A percentile compares a stretch with the other conserved stretches of the same genome.
Conservation (phyloP, 208 protist genomes). For the Trypanosoma scelopori region DNA sequence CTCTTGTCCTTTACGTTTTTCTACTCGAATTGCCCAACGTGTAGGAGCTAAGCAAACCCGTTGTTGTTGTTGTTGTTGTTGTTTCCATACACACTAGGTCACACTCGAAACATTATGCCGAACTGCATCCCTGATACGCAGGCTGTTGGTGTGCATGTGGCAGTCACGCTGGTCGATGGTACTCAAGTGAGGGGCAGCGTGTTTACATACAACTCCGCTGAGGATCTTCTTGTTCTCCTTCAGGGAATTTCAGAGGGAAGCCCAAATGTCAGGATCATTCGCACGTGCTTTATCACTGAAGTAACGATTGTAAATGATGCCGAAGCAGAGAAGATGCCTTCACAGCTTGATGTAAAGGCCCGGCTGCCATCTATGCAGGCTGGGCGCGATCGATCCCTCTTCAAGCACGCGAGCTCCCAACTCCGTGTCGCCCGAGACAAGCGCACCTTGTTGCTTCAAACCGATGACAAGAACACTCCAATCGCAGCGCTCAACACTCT, state of each 20-base stretch:
- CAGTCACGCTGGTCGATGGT: conserved; percentile 61
- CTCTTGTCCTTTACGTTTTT: neutral
- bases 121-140: conserved; percentile 55
- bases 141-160: conserved; percentile 65
- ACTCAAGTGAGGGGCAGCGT: conserved; percentile 65
- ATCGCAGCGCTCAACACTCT: conserved; percentile 77
- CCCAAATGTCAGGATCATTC: conserved; percentile 66
- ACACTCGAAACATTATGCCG: conserved; percentile 31
- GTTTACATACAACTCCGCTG: conserved; percentile 80
- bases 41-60: no score
- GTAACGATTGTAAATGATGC: conserved; percentile 36
- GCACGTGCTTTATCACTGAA: conserved; percentile 76
- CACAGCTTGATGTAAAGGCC: conserved; percentile 52
- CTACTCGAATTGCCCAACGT: no score
- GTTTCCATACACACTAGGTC: neutral
- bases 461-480: conserved; percentile 46
- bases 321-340: conserved; percentile 48
- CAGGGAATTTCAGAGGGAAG: conserved; percentile 43
- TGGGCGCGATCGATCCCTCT: conserved; percentile 81
- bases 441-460: conserved; percentile 41
- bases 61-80: conserved; percentile 10
- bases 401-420: conserved; percentile 70
- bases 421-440: conserved; percentile 60
- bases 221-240: conserved; percentile 73
- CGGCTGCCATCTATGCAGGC: conserved; percentile 79